Evolutionary conservation across 768 basidiomycete genomes (phyloP).

Genomic region (Naganishia antarctica): DNA sequence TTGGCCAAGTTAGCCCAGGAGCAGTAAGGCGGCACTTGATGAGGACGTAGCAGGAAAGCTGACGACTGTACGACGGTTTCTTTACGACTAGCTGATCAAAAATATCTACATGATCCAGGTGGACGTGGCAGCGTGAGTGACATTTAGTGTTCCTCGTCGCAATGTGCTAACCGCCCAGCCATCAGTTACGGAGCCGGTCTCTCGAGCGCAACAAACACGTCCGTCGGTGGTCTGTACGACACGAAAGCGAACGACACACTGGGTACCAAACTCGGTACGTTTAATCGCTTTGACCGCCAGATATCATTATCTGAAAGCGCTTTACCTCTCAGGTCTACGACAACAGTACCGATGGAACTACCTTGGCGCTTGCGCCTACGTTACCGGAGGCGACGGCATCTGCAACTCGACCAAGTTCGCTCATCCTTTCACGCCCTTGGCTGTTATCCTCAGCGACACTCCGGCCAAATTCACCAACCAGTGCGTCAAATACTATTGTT

Average conservation of each 20-base stretch:
- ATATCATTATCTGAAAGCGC: no score
- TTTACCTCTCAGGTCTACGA: slow-evolving; percentile 37
- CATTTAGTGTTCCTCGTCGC: background rate
- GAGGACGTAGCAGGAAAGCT: background rate
- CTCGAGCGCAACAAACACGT: slow-evolving; percentile 31
- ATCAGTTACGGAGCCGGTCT: slow-evolving; percentile 27
- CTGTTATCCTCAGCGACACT: slow-evolving; percentile 38
- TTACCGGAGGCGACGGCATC: slow-evolving; percentile 37
- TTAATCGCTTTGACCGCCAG: background rate
- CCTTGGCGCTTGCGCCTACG: slow-evolving; percentile 45
- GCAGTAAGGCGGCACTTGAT: slow-evolving; percentile 10
- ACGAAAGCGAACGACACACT: slow-evolving; percentile 35
- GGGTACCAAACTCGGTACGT: slow-evolving; percentile 29
- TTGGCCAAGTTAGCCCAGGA: slow-evolving; percentile 41
- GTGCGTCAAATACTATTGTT: background rate
- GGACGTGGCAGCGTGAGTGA: slow-evolving; percentile 35
- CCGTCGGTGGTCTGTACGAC: slow-evolving; percentile 38
- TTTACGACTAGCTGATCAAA: slow-evolving; percentile 26
- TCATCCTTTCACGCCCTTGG: slow-evolving; percentile 39
- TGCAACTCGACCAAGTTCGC: slow-evolving; percentile 44
- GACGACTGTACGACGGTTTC: background rate
- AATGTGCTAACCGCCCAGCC: slow-evolving; percentile 18
- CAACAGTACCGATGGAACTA: slow-evolving; percentile 46
- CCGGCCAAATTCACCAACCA: slow-evolving; percentile 34
- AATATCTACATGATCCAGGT: slow-evolving; percentile 42